Conservation (phyloP, 2,329 filamentous ascomycete species). For the Pleomassaria siparia region DNA sequence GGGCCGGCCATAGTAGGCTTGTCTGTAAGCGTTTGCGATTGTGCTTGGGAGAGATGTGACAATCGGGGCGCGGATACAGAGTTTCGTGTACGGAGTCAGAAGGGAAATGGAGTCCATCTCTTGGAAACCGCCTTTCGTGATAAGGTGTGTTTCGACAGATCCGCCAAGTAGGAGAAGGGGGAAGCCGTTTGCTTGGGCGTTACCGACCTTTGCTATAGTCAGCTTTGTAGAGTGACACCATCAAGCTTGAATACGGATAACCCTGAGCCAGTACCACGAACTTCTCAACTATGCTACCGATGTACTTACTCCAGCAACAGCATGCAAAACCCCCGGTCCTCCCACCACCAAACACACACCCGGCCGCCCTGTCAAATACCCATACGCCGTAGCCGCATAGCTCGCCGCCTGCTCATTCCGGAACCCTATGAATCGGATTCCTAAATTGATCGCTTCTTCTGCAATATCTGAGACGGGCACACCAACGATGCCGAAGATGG, state of each 20-base stretch:
- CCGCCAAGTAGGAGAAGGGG: constrained; percentile 58
- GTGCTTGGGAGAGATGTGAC: constrained; percentile 50
- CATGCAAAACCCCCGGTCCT: constrained; percentile 60
- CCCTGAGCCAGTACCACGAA: no score
- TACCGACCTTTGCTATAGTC: constrained; percentile 41
- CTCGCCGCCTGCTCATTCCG: constrained; percentile 61
- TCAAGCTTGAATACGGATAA: no score
- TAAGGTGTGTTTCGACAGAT: constrained; percentile 53
- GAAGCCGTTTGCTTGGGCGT: constrained; percentile 55
- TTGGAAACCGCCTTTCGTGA: constrained; percentile 58
- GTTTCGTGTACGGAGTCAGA: constrained; percentile 56
- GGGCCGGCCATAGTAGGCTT: constrained; percentile 55
- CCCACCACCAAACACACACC: constrained; percentile 61
- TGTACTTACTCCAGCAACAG: constrained; percentile 57
- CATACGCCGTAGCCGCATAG: constrained; percentile 61
- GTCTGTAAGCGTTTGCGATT: constrained; percentile 55
- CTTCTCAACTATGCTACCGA: no score
- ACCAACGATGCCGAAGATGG: constrained; percentile 57
- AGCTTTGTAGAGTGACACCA: no score
- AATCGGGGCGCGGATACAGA: constrained; percentile 48
- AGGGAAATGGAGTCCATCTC: constrained; percentile 58
- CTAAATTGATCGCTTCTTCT: constrained; percentile 58
- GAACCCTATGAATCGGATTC: constrained; percentile 60
- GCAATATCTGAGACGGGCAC: constrained; percentile 59
- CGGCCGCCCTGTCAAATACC: constrained; percentile 58